These are phyloP conservation scores for Cenchrus americanus DNA, from an alignment of 176 grass and related monocot species.

Conservation along the genomic window DNA sequence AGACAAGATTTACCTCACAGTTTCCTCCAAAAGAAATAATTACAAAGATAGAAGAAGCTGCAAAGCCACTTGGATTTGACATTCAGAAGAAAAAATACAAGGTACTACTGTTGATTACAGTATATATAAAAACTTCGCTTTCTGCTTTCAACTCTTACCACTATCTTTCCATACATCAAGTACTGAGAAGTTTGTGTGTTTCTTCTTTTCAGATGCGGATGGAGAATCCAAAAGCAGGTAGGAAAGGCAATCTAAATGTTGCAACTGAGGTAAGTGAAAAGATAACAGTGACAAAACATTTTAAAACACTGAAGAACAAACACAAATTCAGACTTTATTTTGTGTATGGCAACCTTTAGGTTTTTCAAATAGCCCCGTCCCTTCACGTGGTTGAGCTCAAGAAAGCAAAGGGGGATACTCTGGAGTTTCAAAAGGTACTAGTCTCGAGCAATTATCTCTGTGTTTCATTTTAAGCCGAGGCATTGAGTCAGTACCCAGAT, in stretches of 20 bases:
- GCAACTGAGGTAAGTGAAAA: constrained; percentile 77
- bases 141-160: background rate
- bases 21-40: constrained; percentile 90
- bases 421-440: constrained; percentile 94
- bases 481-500: background rate
- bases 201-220: constrained; percentile 77
- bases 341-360: constrained; percentile 50
- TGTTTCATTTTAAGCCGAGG: background rate
- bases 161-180: background rate
- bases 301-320: background rate
- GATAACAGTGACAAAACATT: constrained; percentile 14
- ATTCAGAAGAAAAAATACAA: constrained; percentile 99
- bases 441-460: background rate
- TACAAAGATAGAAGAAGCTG: constrained; percentile 91
- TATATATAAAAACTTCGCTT: constrained; percentile 22
- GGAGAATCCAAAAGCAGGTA: constrained; percentile 90
- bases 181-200: constrained; percentile 9
- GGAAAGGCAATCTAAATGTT: constrained; percentile 99
- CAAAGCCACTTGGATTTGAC: constrained; percentile 96
- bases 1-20: constrained; percentile 94
- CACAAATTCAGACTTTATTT: constrained; percentile 7
- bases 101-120: constrained; percentile 43
- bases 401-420: constrained; percentile 94
- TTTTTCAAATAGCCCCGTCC: constrained; percentile 96
- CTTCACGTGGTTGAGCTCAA: constrained; percentile 90